Percentiles rank a stretch among this genome's conserved stretches.
Conservation (phyloP, 176 grass and related monocot species). For the bread wheat (Triticum aestivum) region DNA sequence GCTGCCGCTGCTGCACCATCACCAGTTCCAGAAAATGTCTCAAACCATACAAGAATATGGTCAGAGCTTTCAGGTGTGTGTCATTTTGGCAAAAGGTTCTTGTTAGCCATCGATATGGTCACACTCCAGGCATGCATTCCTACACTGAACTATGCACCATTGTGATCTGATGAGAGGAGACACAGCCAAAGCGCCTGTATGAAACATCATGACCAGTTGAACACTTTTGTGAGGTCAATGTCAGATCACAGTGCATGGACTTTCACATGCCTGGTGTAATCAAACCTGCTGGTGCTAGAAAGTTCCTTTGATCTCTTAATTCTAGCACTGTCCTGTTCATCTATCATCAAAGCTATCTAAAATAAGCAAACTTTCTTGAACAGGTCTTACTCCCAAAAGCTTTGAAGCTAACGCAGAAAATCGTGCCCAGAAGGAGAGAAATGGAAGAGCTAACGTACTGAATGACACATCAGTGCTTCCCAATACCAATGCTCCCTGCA, state of each 20-base stretch:
- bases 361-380: slow-evolving; percentile 35
- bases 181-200: slow-evolving; percentile 5
- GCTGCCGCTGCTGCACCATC: slow-evolving; percentile 48
- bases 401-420: slow-evolving; percentile 54
- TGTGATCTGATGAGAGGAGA: slow-evolving; percentile 29
- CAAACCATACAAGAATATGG: slow-evolving; percentile 91
- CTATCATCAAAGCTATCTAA: slow-evolving; percentile 31
- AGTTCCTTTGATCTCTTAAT: slow-evolving; percentile 9
- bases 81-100: slow-evolving; percentile 29
- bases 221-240: slow-evolving; percentile 3
- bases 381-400: slow-evolving; percentile 74
- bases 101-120: slow-evolving; percentile 7
- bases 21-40: slow-evolving; percentile 52
- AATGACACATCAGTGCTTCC: slow-evolving; percentile 41
- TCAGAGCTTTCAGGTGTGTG: slow-evolving; percentile 83
- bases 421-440: slow-evolving; percentile 43
- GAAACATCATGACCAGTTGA: slow-evolving; percentile 15
- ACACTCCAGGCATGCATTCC: slow-evolving; percentile 19
- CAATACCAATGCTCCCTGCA: slow-evolving; percentile 50
- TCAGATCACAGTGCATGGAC: slow-evolving; percentile 24
- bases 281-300: slow-evolving; percentile 23
- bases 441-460: slow-evolving; percentile 44
- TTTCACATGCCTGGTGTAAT: slow-evolving; percentile 25
- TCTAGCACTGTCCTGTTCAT: slow-evolving; percentile 27
- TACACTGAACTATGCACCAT: slow-evolving; percentile 5